phyloP scores from a whole-genome alignment of 371 early-diverging fungal species.

The Haplosporangium sp. region DNA sequence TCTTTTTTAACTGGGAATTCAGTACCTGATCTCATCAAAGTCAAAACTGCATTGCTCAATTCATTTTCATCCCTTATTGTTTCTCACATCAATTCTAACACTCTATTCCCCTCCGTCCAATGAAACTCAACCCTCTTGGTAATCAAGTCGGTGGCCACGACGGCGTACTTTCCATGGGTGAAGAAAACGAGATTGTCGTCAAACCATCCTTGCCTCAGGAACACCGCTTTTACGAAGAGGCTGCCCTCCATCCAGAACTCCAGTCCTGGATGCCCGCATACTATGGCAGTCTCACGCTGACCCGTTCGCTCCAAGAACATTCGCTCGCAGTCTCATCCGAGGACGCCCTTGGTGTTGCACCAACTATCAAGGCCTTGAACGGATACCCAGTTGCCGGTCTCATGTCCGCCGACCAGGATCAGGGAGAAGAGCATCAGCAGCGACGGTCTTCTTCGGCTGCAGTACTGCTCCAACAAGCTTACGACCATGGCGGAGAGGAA shows the following conservation, averaged over 20 bases:
- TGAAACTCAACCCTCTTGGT: constrained; percentile 49
- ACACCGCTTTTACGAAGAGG: constrained; percentile 72
- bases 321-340: too few relatives aligned
- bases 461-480: constrained; percentile 70
- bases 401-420: constrained; percentile 62
- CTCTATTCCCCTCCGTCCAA: not conserved
- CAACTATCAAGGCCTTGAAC: constrained; percentile 40
- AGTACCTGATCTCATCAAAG: not conserved
- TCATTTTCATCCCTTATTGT: constrained; percentile 4
- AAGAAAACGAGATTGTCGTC: constrained; percentile 67
- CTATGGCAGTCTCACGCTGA: constrained; percentile 67
- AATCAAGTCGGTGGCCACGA: constrained; percentile 82
- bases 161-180: constrained; percentile 62
- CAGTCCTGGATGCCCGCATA: constrained; percentile 74
- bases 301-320: constrained; percentile 37
- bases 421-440: not conserved
- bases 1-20: too few relatives aligned
- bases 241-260: constrained; percentile 64
- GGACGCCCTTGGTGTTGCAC: not conserved
- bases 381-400: constrained; percentile 33
- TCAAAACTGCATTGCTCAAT: not conserved
- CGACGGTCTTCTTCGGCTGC: constrained; percentile 29
- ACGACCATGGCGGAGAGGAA: constrained; percentile 66
- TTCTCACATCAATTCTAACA: not conserved
- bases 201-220: constrained; percentile 73